phyloP scores from a whole-genome alignment of 371 early-diverging fungal genomes.

The Nematocida sp. region DNA sequence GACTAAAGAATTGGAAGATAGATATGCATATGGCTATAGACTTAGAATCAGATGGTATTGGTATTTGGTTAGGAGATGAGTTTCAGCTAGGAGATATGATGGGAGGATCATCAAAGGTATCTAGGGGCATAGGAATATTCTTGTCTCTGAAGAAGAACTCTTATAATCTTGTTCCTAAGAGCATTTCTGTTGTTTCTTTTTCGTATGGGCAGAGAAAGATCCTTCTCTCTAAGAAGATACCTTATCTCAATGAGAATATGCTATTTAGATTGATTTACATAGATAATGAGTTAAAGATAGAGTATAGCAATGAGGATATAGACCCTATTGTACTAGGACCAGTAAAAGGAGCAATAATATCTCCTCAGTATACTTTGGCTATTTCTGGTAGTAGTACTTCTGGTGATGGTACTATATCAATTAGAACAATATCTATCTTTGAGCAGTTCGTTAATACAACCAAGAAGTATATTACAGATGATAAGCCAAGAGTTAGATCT shows the following conservation, averaged over 20 bases:
- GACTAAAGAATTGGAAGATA: neutral
- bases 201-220: neutral
- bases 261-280: too few relatives aligned
- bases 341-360: too few relatives aligned
- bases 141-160: neutral
- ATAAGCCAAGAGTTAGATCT: constrained; percentile 3
- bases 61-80: constrained; percentile 11
- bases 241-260: too few relatives aligned
- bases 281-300: too few relatives aligned
- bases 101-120: constrained; percentile 4
- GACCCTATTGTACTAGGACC: too few relatives aligned
- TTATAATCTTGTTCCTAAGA: neutral
- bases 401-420: neutral
- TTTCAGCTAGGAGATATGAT: constrained; percentile 1
- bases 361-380: too few relatives aligned
- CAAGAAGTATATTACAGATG: neutral
- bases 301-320: too few relatives aligned
- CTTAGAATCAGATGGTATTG: neutral
- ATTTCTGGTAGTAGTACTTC: neutral
- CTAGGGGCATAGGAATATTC: constrained; percentile 4
- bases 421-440: neutral
- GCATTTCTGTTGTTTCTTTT: neutral
- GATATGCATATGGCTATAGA: constrained; percentile 9
- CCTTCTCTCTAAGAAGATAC: constrained; percentile 1
- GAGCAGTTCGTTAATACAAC: neutral